Conservation (phyloP, 148 eudicot species). For the Linanthus parryae region DNA sequence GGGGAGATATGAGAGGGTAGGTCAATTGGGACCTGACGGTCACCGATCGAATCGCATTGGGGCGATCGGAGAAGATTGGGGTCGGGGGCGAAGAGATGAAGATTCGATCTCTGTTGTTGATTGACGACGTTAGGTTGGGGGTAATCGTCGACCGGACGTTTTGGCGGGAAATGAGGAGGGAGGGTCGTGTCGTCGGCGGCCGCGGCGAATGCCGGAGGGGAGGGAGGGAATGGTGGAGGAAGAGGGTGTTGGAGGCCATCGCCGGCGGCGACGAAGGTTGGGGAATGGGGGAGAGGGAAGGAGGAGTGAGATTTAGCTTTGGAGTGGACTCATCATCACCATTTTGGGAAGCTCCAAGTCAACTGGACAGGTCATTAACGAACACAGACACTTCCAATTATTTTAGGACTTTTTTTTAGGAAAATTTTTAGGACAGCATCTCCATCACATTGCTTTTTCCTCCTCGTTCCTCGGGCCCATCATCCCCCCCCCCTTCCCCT, state of each 20-base stretch:
- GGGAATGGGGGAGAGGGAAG: background rate
- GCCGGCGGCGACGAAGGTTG: background rate
- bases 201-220: too few species aligned
- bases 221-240: conserved; percentile 6
- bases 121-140: background rate
- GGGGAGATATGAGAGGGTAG: conserved; percentile 55
- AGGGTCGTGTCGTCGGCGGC: conserved; percentile 6
- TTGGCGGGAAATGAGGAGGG: conserved; percentile 3
- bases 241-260: conserved; percentile 20
- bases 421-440: too few species aligned
- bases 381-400: too few species aligned
- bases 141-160: background rate
- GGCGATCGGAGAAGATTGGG: conserved; percentile 2
- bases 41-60: conserved; percentile 9
- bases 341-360: too few species aligned
- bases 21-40: conserved; percentile 28
- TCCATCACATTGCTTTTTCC: too few species aligned
- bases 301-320: too few species aligned
- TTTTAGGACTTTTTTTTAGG: too few species aligned
- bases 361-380: too few species aligned
- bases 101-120: background rate
- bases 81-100: background rate
- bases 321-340: too few species aligned
- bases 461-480: too few species aligned
- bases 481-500: too few species aligned